Evolutionary conservation across 176 grass and related monocot species (phyloP).

Genomic region (maize (Zea mays)): Zm-B73-REFERENCE-NAM-5.0 NC_050097.1:12448501-12449000

Average conservation of each 20-base stretch:
- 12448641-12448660: constrained; percentile 33
- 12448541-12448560: neutral
- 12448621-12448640: constrained; percentile 87
- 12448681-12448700: neutral
- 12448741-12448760: constrained; percentile 81
- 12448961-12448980: constrained; percentile 91
- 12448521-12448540: constrained; percentile 3
- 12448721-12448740: constrained; percentile 10
- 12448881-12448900: constrained; percentile 80
- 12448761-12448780: constrained; percentile 87
- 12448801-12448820: constrained; percentile 89
- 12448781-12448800: constrained; percentile 86
- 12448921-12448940: constrained; percentile 75
- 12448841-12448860: constrained; percentile 86
- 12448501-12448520: neutral
- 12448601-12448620: constrained; percentile 99
- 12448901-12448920: constrained; percentile 85
- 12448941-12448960: constrained; percentile 76
- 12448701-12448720: neutral
- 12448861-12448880: constrained; percentile 97
- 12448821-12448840: constrained; percentile 89
- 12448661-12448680: constrained; percentile 32
- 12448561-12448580: constrained; percentile 85
- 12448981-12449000: constrained; percentile 90
- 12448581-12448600: constrained; percentile 84